Evolutionary conservation across 139 green algal genomes (phyloP), one percentile per base, ranked within the genome.

Genomic region (Tetraselmis chui): DNA sequence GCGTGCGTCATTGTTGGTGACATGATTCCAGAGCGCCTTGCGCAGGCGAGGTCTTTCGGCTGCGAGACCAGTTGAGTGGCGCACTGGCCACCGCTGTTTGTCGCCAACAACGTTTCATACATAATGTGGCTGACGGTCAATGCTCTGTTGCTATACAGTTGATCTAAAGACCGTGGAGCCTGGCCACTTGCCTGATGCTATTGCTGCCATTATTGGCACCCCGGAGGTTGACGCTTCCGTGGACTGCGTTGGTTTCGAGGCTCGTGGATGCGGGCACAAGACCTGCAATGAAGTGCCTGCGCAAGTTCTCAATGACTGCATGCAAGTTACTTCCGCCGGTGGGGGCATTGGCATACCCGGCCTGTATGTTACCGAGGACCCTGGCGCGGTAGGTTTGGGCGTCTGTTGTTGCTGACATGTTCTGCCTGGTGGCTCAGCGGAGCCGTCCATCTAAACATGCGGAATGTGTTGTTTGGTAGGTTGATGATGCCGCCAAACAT

Each of bases 291-390:
- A 86, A 59, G 77, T 83, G 30, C 82, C 82, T 25, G 82, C 82
- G 28, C 82, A 86, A 31, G 82, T 86, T 28, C 78, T 86, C 26
- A 86, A 86, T 79, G 82, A 86, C 78, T 86, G 82, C 82, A 86
- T 86, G 82, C 25, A 59, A 24, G 32, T 86, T 5, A 86, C 82
- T 29, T 80, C 30, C n/a, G 59, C 77, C n/a, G 82, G 31, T 67
- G 82, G 82, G 23, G 58, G 29, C 1, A 77, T 86, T 78, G 82
- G 82, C n/a, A 86, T 86, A 5, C 82, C 82, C 23, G 82, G 82
- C 23, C 75, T 86, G 27, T 86, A 86, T 59, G 82, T 86, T 11
- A 86, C 83, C 1, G 79, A 83, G 29, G 83, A 86, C 58, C 83
- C 83, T 27, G 83, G 83, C 75, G 83, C 59, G 1, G 79, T 80